Evolutionary conservation across 257 asterid genomes (phyloP), one percentile per base, ranked within the genome.

Genomic region (Rehmannia glutinosa): DNA sequence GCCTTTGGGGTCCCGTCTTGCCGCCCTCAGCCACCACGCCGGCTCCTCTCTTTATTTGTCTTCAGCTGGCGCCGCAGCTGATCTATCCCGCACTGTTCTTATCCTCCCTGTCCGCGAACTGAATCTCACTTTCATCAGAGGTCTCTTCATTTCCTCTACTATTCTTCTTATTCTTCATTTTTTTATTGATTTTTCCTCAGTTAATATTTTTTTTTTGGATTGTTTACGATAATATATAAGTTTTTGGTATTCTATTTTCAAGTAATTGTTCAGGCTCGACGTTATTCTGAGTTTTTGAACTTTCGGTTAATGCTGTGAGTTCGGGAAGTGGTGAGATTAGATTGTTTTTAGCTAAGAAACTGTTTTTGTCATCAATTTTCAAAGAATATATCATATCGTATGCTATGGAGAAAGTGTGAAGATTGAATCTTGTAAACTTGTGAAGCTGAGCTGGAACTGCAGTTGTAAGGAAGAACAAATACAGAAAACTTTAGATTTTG

Each of bases 21-120:
- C 97, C 43, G 73, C 87, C 3, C 91, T 90, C 70, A 90, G 87
- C 71, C 95, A 87, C 73, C 95, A 87, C 69, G 97, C 97, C 13
- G 93, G 84, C 25, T 90, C 97, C 8, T 77, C 93, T 1, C 66
- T 87, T 10, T 76, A 80, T 45, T 75, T 83, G 35, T 77, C 87
- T 27, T 60, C 80, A 16, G 41, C 75, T 30, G 75, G 74, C 16
- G 79, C 73, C 13, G 78, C 61, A 3, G 71, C 80, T 21, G 95
- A 87, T 85, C 93, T 85, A 24, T 83, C 94, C 17, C 94, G 97
- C 27, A 79, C 96, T 2, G 96, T 90, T 4, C 82, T 90, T 17
- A 81, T 90, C 23, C 87, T 90, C 30, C 97, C 97, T 0, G 83
- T 90, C 47, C 89, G 91, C 30, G 96, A 87, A 67, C 75, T 90